Base-by-base conservation (phyloP, 83 land plant genomes). In the Picea abies region DNA sequence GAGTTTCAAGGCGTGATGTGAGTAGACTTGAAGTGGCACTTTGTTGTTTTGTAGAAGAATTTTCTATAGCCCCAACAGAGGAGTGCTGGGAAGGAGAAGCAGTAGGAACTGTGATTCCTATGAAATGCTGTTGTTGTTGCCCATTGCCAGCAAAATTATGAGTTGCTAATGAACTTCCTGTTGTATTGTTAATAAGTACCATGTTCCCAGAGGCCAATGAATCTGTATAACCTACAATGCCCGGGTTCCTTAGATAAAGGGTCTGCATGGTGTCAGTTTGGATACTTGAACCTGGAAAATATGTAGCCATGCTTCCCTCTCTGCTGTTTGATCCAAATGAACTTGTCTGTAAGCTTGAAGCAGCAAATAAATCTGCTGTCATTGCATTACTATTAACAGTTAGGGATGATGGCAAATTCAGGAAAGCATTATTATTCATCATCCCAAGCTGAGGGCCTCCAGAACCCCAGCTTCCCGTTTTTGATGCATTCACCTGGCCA, bases 241-340 rank as follows among this genome's bases (percentile, higher is more conserved):
- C 84, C 1, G 90, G 93, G 81, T 91, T 91, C 90, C 89, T 89
- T 16, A 91, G 85, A 79, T 85, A 89, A 25, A 91, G 87, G 0
- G 91, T 91, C 68, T 91, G 93, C 61, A 89, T 78, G 47, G 92
- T 83, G 61, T 90, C 94, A 61, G 75, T 49, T 72, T 84, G 86
- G 72, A 87, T 80, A 82, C 83, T 91, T 63, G 88, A 84, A 17
- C 85, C 88, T 71, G 89, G 90, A 68, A 83, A 89, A 85, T 87
- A 91, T 39, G 86, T 84, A n/a, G 90, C 90, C 91, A 91, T 89
- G 47, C 37, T 64, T 44, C 79, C 56, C 78, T 32, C 41, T 68
- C 44, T 39, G 9, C 65, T 6, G 16, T 67, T 35, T 56, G 78
- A 49, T 23, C 83, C 76, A 44, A 60, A 78, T 14, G 41, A 25